These are phyloP conservation scores for Claviceps sorghi DNA, from an alignment of 2,329 filamentous ascomycete genomes.

Conservation along the genomic window DNA sequence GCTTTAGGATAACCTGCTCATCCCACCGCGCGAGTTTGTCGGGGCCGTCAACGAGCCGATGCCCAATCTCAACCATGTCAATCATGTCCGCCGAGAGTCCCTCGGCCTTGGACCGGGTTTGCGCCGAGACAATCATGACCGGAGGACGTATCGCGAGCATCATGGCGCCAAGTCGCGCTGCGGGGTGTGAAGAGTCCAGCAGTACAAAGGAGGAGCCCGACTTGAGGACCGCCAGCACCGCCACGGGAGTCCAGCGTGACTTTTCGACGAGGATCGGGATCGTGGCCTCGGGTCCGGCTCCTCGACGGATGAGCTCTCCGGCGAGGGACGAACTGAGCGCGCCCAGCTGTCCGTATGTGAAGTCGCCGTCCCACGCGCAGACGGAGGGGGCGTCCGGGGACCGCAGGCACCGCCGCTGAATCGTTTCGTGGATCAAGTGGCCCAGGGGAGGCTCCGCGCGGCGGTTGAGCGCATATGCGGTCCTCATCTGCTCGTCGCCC, in stretches of 20 bases:
- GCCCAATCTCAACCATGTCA: background rate
- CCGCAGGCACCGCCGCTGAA: background rate
- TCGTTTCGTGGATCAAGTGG: background rate
- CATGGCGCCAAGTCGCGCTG: background rate
- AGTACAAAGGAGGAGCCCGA: slow-evolving; percentile 10
- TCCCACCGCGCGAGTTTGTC: too few relatives aligned
- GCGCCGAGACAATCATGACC: background rate
- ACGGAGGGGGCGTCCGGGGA: background rate
- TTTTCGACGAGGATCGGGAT: slow-evolving; percentile 11
- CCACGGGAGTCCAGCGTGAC: slow-evolving; percentile 9
- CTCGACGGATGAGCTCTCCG: background rate
- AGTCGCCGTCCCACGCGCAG: background rate
- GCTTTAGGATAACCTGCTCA: background rate
- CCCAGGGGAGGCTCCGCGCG: background rate
- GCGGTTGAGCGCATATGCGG: background rate
- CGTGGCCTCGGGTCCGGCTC: slow-evolving; percentile 1
- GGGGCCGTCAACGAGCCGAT: background rate
- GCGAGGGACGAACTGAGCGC: background rate
- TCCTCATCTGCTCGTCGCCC: background rate
- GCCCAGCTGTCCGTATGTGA: background rate
- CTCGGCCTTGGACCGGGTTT: background rate
- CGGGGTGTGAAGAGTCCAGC: background rate
- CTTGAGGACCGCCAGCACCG: slow-evolving; percentile 14
- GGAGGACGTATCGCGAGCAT: background rate
- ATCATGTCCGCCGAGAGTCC: background rate